These are phyloP conservation scores for Entomortierella parvispora DNA, from an alignment of 192 early-diverging fungal species.

Conservation along the genomic window DNA sequence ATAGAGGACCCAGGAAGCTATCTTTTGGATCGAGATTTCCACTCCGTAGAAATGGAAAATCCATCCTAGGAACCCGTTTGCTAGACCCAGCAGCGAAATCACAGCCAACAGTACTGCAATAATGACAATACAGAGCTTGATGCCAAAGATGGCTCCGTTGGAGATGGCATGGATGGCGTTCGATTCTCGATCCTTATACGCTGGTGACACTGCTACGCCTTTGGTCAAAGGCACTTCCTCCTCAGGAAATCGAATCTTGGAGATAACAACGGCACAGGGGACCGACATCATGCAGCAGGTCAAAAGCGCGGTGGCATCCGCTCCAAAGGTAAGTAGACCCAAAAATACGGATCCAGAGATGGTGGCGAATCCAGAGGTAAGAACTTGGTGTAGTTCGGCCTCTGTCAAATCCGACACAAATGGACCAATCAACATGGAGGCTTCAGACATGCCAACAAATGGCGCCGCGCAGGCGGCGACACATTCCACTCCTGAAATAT, in stretches of 20 bases:
- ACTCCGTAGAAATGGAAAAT: slow-evolving; percentile 69
- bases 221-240: slow-evolving; percentile 78
- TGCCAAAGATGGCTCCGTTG: slow-evolving; percentile 84
- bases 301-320: slow-evolving; percentile 68
- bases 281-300: slow-evolving; percentile 91
- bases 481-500: slow-evolving; percentile 82
- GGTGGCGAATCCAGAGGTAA: slow-evolving; percentile 90
- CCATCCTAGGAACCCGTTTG: slow-evolving; percentile 76
- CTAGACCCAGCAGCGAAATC: slow-evolving; percentile 71
- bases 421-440: slow-evolving; percentile 77
- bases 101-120: slow-evolving; percentile 76
- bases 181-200: slow-evolving; percentile 63
- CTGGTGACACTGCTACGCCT: slow-evolving; percentile 68
- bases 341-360: slow-evolving; percentile 83
- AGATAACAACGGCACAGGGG: slow-evolving; percentile 79
- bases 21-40: slow-evolving; percentile 63
- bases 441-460: slow-evolving; percentile 84
- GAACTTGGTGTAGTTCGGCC: slow-evolving; percentile 84
- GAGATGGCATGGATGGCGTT: slow-evolving; percentile 83
- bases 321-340: slow-evolving; percentile 75
- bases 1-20: slow-evolving; percentile 79
- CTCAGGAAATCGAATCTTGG: slow-evolving; percentile 87
- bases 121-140: slow-evolving; percentile 78
- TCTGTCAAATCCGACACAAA: slow-evolving; percentile 83
- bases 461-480: slow-evolving; percentile 86